Evolutionary conservation across 2,329 filamentous ascomycete species (phyloP).

Genomic region (Tolypocladium tropicale): DNA sequence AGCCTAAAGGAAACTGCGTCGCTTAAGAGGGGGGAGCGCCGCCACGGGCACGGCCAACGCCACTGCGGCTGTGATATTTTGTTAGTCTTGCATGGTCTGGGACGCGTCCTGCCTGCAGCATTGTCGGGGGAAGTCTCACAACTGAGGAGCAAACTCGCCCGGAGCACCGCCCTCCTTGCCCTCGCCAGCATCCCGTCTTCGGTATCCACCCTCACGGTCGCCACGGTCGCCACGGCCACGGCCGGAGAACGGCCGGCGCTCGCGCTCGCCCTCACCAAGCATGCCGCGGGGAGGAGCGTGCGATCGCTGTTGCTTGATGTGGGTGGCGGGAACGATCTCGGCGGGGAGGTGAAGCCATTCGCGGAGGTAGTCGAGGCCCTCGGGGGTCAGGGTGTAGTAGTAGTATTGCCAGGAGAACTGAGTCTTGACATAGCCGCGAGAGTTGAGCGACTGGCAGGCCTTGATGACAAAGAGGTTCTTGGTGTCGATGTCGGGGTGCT

Average conservation of each 20-base stretch:
- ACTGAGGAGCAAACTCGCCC: conserved; percentile 84
- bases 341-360: conserved; percentile 99
- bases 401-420: conserved; percentile 99
- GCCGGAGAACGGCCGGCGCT: conserved; percentile 75
- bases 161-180: conserved; percentile 88
- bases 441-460: conserved; percentile 96
- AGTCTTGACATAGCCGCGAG: conserved; percentile 98
- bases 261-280: conserved; percentile 78
- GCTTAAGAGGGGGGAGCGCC: conserved; percentile 58
- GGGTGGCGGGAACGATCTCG: conserved; percentile 98
- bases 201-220: conserved; percentile 83
- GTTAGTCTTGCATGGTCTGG: conserved; percentile 1
- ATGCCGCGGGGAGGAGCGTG: conserved; percentile 97
- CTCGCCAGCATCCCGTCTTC: conserved; percentile 77
- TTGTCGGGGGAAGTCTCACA: conserved; percentile 45
- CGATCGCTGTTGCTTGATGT: conserved; percentile 99
- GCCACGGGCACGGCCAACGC: conserved; percentile 73
- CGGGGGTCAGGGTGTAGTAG: conserved; percentile 99
- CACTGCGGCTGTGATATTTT: conserved; percentile 55
- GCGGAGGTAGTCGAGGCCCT: conserved; percentile 99
- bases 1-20: conserved; percentile 28
- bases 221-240: conserved; percentile 63
- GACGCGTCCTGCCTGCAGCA: not conserved
- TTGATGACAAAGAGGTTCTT: conserved; percentile 99
- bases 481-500: conserved; percentile 97